Percentiles rank a stretch among this genome's conserved stretches.
phyloP scores from a whole-genome alignment of 2,329 filamentous ascomycete species.

The Talaromyces sp. region DNA sequence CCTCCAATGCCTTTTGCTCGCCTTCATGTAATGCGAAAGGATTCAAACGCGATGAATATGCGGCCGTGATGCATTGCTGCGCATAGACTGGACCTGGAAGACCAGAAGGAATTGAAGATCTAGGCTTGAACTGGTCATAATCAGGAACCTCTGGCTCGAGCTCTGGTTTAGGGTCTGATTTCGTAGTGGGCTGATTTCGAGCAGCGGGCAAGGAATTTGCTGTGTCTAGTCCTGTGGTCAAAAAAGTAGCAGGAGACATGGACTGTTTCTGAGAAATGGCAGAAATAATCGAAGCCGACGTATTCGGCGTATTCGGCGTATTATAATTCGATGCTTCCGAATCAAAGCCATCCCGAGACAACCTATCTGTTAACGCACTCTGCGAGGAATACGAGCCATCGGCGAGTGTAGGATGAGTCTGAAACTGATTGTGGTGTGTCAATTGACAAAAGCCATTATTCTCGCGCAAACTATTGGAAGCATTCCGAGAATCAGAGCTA shows the following conservation, averaged over 20 bases:
- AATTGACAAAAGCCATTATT: neutral
- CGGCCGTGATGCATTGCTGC: slow-evolving; percentile 83
- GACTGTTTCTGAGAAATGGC: slow-evolving; percentile 20
- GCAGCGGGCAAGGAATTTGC: neutral
- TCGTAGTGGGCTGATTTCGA: neutral
- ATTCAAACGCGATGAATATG: slow-evolving; percentile 81
- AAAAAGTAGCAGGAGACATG: slow-evolving; percentile 18
- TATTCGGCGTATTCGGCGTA: slow-evolving; percentile 23
- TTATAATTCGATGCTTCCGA: slow-evolving; percentile 15
- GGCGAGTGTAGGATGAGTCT: neutral
- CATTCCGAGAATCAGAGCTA: neutral
- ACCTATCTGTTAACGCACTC: slow-evolving; percentile 9
- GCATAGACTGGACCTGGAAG: slow-evolving; percentile 73
- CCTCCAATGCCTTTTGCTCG: slow-evolving; percentile 73
- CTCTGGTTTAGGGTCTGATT: neutral
- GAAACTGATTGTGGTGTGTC: neutral
- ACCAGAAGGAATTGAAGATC: slow-evolving; percentile 74
- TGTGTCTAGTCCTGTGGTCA: slow-evolving; percentile 13
- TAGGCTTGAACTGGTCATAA: slow-evolving; percentile 57
- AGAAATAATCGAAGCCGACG: slow-evolving; percentile 21
- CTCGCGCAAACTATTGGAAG: neutral
- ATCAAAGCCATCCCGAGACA: slow-evolving; percentile 13
- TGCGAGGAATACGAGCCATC: slow-evolving; percentile 11
- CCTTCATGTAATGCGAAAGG: slow-evolving; percentile 81
- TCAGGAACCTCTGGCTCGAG: slow-evolving; percentile 11